Evolutionary conservation across 192 early-diverging fungal species (phyloP), one percentile per base, ranked within the genome.

Genomic region (Gryganskiella cystojenkinii): DNA sequence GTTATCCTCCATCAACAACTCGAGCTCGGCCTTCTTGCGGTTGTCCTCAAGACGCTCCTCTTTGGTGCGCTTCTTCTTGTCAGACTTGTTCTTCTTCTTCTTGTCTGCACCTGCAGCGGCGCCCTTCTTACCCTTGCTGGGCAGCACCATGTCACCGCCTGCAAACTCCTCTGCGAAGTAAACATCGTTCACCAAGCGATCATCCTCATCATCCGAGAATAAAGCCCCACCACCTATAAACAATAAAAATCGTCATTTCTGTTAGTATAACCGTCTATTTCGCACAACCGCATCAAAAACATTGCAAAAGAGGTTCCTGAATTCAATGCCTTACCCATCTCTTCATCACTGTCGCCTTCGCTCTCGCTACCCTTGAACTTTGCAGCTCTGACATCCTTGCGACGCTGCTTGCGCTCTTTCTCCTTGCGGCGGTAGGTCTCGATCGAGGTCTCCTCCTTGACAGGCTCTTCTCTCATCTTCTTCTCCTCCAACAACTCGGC

Each of bases 401-500:
- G 83, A 35, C 80, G 82, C 62, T 88, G 83, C 67, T 86, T 85
- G 73, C 92, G 93, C 71, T 98, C 95, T 73, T 90, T 90, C 71
- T 91, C 87, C 64, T 95, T 91, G 35, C 97, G 88, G 43, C 89
- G 82, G 73, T 95, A 94, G 45, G 83, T 66, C 51, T 96, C 93
- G 63, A 98, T 93, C 2, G 95, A 90, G 0, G 91, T 96, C 70
- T 97, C 95, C 47, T 95, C 87, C 64, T 92, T 85, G 33, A 79
- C 67, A 1, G 73, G 44, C 65, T 68, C 58, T 27, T 80, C 64
- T 73, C 86, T 47, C 55, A 65, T 85, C 49, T 87, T 82, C 63
- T 85, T 89, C 64, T 86, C 84, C 34, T 85, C 82, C 54, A 92
- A 64, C 35, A 84, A 61, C 7, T 85, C 83, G 1, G 87, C 86